A percentile compares a stretch with the other conserved stretches of the same genome.
These are phyloP conservation scores for Phialophora macrospora DNA, from an alignment of 2,329 filamentous ascomycete genomes.

Conservation along the genomic window DNA sequence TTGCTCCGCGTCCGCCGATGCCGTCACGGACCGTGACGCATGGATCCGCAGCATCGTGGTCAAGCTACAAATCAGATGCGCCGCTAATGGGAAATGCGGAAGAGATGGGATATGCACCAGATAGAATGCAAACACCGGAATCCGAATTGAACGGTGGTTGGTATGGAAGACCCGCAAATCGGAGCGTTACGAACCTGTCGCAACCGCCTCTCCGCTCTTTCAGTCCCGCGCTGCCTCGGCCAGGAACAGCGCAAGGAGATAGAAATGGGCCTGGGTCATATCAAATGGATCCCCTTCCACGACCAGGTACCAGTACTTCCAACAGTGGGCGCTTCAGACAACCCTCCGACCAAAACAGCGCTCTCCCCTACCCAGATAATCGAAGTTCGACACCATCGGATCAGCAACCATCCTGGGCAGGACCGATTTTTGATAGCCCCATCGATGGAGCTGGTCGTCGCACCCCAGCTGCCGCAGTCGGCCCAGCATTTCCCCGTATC, in stretches of 20 bases:
- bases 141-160: slow-evolving; percentile 41
- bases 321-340: slow-evolving; percentile 30
- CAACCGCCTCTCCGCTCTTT: slow-evolving; percentile 40
- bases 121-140: slow-evolving; percentile 32
- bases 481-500: slow-evolving; percentile 31
- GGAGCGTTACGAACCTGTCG: slow-evolving; percentile 39
- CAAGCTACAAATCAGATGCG: slow-evolving; percentile 68
- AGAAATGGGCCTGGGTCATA: slow-evolving; percentile 41
- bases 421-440: slow-evolving; percentile 22
- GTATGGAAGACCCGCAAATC: slow-evolving; percentile 30
- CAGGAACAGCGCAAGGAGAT: slow-evolving; percentile 39
- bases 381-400: slow-evolving; percentile 28
- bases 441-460: slow-evolving; percentile 27
- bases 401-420: slow-evolving; percentile 28
- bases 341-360: slow-evolving; percentile 28
- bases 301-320: slow-evolving; percentile 39
- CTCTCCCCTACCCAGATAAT: slow-evolving; percentile 34
- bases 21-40: slow-evolving; percentile 55
- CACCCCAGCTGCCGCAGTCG: slow-evolving; percentile 24
- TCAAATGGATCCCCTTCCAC: slow-evolving; percentile 39
- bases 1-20: slow-evolving; percentile 52
- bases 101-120: slow-evolving; percentile 60
- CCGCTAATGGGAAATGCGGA: slow-evolving; percentile 66
- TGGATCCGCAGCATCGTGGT: slow-evolving; percentile 56
- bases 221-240: slow-evolving; percentile 38